Percentiles rank a stretch among this genome's conserved stretches.
Evolutionary conservation across 139 green algal genomes (phyloP).

Genomic region (Chlorella sp.): DNA sequence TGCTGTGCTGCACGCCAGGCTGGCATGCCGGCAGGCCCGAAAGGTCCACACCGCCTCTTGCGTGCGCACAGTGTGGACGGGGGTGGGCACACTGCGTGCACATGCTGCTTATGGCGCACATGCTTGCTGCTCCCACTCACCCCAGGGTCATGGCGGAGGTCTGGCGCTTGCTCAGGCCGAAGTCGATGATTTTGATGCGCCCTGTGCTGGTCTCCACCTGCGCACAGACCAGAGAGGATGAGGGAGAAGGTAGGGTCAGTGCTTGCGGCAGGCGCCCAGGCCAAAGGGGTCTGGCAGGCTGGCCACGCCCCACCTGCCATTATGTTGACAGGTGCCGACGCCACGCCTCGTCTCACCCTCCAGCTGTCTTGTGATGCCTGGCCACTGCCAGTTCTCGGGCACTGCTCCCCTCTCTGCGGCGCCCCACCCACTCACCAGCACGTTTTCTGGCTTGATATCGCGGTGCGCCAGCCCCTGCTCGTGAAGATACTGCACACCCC

Average conservation of each 20-base stretch:
- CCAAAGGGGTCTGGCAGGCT: too few species aligned
- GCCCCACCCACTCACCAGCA: background rate
- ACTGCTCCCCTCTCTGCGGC: too few species aligned
- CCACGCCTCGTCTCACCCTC: too few species aligned
- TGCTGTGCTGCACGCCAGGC: background rate
- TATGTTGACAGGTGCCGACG: too few species aligned
- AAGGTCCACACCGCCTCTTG: too few species aligned
- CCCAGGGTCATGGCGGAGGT: slow-evolving; percentile 72
- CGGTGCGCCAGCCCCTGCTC: slow-evolving; percentile 76
- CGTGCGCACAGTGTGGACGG: too few species aligned
- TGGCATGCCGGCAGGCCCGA: background rate
- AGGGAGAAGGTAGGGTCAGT: background rate
- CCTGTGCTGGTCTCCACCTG: slow-evolving; percentile 60
- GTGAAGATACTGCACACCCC: slow-evolving; percentile 71
- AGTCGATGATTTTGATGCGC: slow-evolving; percentile 83
- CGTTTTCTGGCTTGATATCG: slow-evolving; percentile 88
- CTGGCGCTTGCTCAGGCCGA: slow-evolving; percentile 82
- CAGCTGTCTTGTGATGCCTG: too few species aligned
- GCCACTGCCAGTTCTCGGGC: too few species aligned
- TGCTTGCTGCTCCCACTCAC: slow-evolving; percentile 31
- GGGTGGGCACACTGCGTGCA: too few species aligned
- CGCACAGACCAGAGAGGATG: slow-evolving; percentile 45
- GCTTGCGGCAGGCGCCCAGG: too few species aligned
- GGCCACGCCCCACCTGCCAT: too few species aligned
- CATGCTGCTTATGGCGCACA: too few species aligned